Base-by-base conservation (phyloP, 768 basidiomycete genomes). In the Calvatia gigantea region DNA sequence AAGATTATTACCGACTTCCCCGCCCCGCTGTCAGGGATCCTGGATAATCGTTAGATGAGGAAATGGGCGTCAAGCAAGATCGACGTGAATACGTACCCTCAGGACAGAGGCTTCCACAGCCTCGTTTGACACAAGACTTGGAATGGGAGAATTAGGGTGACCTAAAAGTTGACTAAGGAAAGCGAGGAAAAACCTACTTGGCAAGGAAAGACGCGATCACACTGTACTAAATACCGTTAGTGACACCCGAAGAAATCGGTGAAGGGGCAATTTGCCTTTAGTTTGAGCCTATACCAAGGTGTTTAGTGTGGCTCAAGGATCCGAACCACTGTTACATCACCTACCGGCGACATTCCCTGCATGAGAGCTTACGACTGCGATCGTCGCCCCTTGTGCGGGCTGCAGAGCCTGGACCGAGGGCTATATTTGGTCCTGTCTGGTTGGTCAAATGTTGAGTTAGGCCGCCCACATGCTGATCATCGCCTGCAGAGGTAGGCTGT, bases 141-240 rank as follows among this genome's bases (percentile, higher is more conserved):
- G 41, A 53, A 44, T 12, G 48, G 28, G 60, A 49, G 39, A 60
- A 57, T 63, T 56, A 59, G 58, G 49, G 51, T 51, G 42, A 63
- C 54, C 43, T 28, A 54, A 50, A 31, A 25, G 44, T 33, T 41
- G 28, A 57, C 15, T 27, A 50, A 35, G 39, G 42, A 17, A 21
- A 42, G 31, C 31, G 29, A 53, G 19, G 32, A 51, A 44, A 47
- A 43, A 43, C 54, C 48, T 44, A 78, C 79, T 72, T 84, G 80
- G 62, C 84, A 85, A 23, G 84, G 84, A 62, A 85, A 84, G 4
- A 81, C 73, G 52, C 84, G 82, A 70, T 85, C 84, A 63, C 84
- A 85, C 83, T 83, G 58, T 37, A 29, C 50, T 55, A 61, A 29
- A 43, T 47, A 45, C 49, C 38, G 35, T 58, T 28, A 56, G 50